A percentile compares a stretch with the other conserved stretches of the same genome.
Evolutionary conservation across 345 rosid species (phyloP).

Genomic region (Syzygium oleosum): DNA sequence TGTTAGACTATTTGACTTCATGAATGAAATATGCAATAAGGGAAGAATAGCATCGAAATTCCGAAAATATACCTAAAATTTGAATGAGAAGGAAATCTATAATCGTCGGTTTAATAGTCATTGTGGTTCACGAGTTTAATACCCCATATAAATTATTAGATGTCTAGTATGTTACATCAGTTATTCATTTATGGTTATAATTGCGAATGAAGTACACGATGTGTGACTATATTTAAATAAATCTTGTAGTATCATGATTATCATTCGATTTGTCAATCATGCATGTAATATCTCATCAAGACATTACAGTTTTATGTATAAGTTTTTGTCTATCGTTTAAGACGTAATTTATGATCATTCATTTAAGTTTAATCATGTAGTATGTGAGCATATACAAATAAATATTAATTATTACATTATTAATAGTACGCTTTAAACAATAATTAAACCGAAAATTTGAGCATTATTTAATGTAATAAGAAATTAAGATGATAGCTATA

Average conservation of each 20-base stretch:
- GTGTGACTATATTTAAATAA: not conserved
- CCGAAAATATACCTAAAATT: not conserved
- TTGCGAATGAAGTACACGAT: not conserved
- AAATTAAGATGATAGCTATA: not conserved
- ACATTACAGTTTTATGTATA: no score
- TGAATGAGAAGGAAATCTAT: not conserved
- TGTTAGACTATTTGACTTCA: not conserved
- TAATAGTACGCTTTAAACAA: not conserved
- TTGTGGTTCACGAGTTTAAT: not conserved
- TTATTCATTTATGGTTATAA: not conserved
- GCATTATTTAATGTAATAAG: not conserved
- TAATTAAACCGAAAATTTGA: not conserved
- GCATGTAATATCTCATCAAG: not conserved
- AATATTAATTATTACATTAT: not conserved
- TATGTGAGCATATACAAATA: not conserved
- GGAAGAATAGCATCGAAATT: not conserved
- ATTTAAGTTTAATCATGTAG: not conserved
- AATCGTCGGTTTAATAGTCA: not conserved
- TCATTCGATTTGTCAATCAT: not conserved
- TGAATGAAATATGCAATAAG: not conserved
- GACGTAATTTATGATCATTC: no score
- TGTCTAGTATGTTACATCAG: not conserved
- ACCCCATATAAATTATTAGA: not conserved
- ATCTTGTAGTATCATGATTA: not conserved
- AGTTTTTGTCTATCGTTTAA: no score